Evolutionary conservation across 2,329 filamentous ascomycete genomes (phyloP), one percentile per base, ranked within the genome.

Genomic region (Talaromyces sp.): DNA sequence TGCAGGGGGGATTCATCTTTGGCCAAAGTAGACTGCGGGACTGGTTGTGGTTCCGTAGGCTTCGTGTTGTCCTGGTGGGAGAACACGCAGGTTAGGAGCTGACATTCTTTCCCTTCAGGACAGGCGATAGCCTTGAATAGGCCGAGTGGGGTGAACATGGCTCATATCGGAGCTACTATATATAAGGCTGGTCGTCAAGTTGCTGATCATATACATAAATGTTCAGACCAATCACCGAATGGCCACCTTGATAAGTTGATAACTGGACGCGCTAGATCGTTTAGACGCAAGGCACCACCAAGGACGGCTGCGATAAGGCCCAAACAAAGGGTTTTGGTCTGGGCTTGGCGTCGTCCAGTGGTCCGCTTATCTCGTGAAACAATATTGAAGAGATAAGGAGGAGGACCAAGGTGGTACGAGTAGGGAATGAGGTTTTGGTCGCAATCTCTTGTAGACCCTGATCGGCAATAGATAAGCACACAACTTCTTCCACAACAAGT

Each of bases 71-170:
- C 59, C 59, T 79, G 71, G 72, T 88, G 86, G 12, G 75, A 78
- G 72, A 87, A 89, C 23, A 87, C 81, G 74, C 86, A 89, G 64
- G 81, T 80, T 14, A 82, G 75, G 12, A 87, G 73, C 33, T 72
- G 68, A 72, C 86, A 88, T 62, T 73, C 65, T 31, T 73, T 68
- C 14, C 78, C 78, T 64, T 79, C 76, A 8, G 85, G 85, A 70
- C 85, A 88, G 31, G 75, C 67, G 50, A 84, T 73, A 50, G 74
- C 73, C 62, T 79, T 81, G 74, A 86, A 85, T 7, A 84, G 72
- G n/a, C 81, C 83, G 12, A 81, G 76, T n/a, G 82, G 75, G 30
- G 80, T 71, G 70, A 86, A 86, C 83, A 85, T 85, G 47, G 60
- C 74, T 61, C 57, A 53, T 53, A 27, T 40, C 34, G 56, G 16